Percentiles rank a stretch among this genome's conserved stretches.
phyloP scores from a whole-genome alignment of 257 asterid genomes.

The Haberlea rhodopensis region DNA sequence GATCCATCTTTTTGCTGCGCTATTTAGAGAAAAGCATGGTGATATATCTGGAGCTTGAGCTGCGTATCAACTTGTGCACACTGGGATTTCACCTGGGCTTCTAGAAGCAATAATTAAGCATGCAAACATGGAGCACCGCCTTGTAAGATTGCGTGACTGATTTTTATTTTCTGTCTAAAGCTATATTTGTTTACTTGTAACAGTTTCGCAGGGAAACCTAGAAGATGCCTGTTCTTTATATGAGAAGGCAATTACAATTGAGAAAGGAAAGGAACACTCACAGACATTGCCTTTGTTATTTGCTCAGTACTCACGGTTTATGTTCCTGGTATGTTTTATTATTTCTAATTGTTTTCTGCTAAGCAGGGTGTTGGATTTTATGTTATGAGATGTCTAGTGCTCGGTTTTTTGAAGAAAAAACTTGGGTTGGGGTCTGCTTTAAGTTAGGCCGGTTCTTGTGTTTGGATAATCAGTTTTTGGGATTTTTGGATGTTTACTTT shows the following conservation, averaged over 20 bases:
- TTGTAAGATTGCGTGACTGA: slow-evolving; percentile 45
- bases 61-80: slow-evolving; percentile 87
- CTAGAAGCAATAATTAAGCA: slow-evolving; percentile 91
- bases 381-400: slow-evolving; percentile 7
- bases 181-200: slow-evolving; percentile 18
- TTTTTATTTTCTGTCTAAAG: slow-evolving; percentile 11
- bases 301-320: slow-evolving; percentile 90
- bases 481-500: neutral
- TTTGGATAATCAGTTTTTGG: slow-evolving; percentile 9
- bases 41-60: slow-evolving; percentile 88
- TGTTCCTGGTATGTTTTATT: slow-evolving; percentile 55
- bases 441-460: slow-evolving; percentile 3
- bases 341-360: neutral
- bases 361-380: slow-evolving; percentile 5
- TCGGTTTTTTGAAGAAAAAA: neutral
- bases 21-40: slow-evolving; percentile 78
- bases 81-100: slow-evolving; percentile 95
- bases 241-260: slow-evolving; percentile 91
- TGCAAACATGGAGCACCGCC: slow-evolving; percentile 93
- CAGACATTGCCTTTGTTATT: slow-evolving; percentile 76
- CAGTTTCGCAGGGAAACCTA: slow-evolving; percentile 63
- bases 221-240: slow-evolving; percentile 82
- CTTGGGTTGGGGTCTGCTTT: neutral
- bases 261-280: slow-evolving; percentile 94
- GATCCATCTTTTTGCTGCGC: slow-evolving; percentile 92